Evolutionary conservation across 148 eudicot genomes (phyloP), one percentile per base, ranked within the genome.

Genomic region (Pouteria glomerata): DNA sequence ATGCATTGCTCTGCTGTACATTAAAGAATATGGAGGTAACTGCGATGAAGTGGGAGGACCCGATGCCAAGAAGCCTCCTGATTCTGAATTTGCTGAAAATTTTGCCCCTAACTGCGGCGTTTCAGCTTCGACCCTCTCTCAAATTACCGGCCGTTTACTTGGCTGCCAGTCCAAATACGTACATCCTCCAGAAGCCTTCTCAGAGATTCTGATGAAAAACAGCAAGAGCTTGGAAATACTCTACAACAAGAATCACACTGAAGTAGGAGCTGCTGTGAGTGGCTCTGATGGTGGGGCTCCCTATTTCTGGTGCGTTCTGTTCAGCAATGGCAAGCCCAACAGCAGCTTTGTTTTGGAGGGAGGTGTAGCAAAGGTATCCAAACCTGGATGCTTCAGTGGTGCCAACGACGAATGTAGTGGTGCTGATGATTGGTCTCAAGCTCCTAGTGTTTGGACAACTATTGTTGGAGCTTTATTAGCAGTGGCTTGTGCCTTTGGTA

Each of bases 361-460:
- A 15, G 90, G 90, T 50, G 89, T 65, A 10, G 85, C 86, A 50
- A 94, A 89, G 85, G 77, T 83, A 8, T 79, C 79, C 39, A 78
- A 76, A 76, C 91, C 98, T 0, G 98, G 98, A 59, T 94, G 98
- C 79, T 94, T 89, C 53, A 94, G 98, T 61, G 98, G 98, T 65
- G 87, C 96, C 34, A 82, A 87, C 24, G 97, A 91, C 63, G 87
- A 71, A 4, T 94, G 98, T 72, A 85, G 78, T 50, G 75, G 85
- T 47, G 86, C 85, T 39, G 24, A 45, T 64, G 59, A 63, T 66
- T 76, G 63, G 77, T 65, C 77, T 15, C 70, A 29, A 26, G 30
- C 73, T 39, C 34, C 69, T 61, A 55, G 58, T 58, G 13, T 81
- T 18, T 87, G 84, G 90, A 52, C 74, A 8, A 66, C 52, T 37